phyloP scores from a whole-genome alignment of 805 yeast genomes.

The Yamadazyma sp. region DNA sequence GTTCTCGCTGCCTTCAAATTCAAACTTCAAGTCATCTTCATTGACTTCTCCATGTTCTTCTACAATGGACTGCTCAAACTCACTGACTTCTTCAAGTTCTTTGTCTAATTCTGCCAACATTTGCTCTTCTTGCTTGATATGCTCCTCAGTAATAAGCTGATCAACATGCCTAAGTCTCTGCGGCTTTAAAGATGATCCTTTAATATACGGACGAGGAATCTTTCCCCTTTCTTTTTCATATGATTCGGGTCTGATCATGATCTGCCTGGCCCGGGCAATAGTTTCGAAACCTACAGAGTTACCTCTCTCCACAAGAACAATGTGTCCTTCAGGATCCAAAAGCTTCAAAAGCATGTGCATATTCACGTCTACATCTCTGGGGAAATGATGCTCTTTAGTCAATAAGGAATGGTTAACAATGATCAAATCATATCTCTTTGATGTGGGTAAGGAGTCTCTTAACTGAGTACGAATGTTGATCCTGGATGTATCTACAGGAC shows the following conservation, averaged over 20 bases:
- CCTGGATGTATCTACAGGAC: conserved; percentile 55
- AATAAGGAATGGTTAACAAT: conserved; percentile 80
- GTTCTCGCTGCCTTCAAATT: conserved; percentile 40
- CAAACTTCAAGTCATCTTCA: conserved; percentile 48
- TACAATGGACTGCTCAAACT: conserved; percentile 31
- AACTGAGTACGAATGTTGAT: conserved; percentile 57
- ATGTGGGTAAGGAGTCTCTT: conserved; percentile 50
- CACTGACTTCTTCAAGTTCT: conserved; percentile 15
- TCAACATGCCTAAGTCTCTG: conserved; percentile 36
- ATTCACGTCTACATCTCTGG: conserved; percentile 69
- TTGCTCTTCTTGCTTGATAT: conserved; percentile 31
- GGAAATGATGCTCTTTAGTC: conserved; percentile 58
- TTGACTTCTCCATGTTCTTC: conserved; percentile 43
- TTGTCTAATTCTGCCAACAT: conserved; percentile 26
- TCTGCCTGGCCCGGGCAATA: conserved; percentile 86
- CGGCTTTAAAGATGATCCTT: conserved; percentile 47
- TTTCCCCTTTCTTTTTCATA: conserved; percentile 54
- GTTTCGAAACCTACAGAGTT: conserved; percentile 86
- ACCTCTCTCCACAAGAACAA: conserved; percentile 84
- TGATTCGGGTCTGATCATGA: conserved; percentile 83
- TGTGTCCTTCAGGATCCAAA: conserved; percentile 74
- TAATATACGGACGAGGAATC: conserved; percentile 67
- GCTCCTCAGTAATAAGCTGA: conserved; percentile 36
- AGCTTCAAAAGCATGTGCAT: conserved; percentile 58
- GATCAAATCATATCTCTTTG: conserved; percentile 71